These are phyloP conservation scores for Euphrasia arctica DNA, from an alignment of 305 asterid genomes.

Conservation along the genomic window DNA sequence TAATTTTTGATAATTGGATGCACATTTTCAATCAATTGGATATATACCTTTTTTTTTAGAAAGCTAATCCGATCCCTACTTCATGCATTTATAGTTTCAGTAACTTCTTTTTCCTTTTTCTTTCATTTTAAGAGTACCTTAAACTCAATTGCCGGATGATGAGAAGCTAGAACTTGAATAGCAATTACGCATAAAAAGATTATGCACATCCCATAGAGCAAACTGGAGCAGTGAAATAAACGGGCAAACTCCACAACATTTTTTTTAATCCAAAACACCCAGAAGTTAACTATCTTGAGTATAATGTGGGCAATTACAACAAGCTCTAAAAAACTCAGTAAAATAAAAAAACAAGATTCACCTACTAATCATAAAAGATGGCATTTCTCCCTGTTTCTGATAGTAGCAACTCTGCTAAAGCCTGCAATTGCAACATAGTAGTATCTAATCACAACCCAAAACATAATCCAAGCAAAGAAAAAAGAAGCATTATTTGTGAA, in stretches of 20 bases:
- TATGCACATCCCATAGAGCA: too few species aligned
- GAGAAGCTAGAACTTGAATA: too few species aligned
- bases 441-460: neutral
- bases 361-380: neutral
- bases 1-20: too few species aligned
- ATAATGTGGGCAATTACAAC: neutral
- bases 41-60: too few species aligned
- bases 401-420: neutral
- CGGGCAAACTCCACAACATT: neutral
- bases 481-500: neutral
- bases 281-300: neutral
- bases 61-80: too few species aligned
- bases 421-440: conserved; percentile 6
- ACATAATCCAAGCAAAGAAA: neutral
- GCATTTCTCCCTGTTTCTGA: neutral
- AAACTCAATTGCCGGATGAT: too few species aligned
- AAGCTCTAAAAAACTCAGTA: neutral
- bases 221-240: neutral
- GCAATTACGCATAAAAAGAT: too few species aligned
- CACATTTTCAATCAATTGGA: too few species aligned
- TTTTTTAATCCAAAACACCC: neutral
- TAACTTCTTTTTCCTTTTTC: too few species aligned
- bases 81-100: too few species aligned
- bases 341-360: neutral
- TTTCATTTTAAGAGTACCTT: too few species aligned